Base-by-base conservation (phyloP, 1,284 basidiomycete genomes). In the Blastosporella zonata region DNA sequence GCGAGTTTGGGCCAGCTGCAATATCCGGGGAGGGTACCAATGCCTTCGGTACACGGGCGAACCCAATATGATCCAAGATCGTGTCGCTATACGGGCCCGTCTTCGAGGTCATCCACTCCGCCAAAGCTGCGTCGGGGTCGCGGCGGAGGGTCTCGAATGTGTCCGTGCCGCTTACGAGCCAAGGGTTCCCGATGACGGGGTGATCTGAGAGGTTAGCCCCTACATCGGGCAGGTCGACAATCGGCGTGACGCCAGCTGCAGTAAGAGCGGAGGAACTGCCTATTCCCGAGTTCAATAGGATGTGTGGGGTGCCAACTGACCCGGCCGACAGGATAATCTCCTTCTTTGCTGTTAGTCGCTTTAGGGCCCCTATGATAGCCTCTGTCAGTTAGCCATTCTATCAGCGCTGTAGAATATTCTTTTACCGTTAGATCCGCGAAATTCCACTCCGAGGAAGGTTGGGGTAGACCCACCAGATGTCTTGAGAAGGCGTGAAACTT, bases 151-250 rank as follows among this genome's bases (percentile, higher is more conserved):
- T 38, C 17, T 54, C 52, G 15, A 53, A 55, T 8, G 51, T 53
- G 10, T 46, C 36, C 4, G 43, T 41, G 2, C 41, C 27, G 35
- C 42, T 52, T 33, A 42, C 66, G 7, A 51, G 29, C 54, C 60
- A 74, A 10, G 56, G 48, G 42, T 61, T 61, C 1, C 56, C 46
- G 6, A 69, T 47, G 7, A 62, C 50, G 1, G 63, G 52, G 38
- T 74, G 72, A 46, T 72, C 71, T 6, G 61, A 60, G 25, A 78
- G 57, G 55, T 78, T 77, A 55, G 69, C 63, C 6, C 77, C 75
- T 22, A 76, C 73, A 47, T 63, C 59, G 3, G 68, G 67, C 3
- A 67, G 49, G 54, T 66, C 52, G 6, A 68, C 50, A 10, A 70
- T 51, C 2, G 64, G 48, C 17, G 39, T 35, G 18, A 70, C 60